Conservation (phyloP, 2,329 filamentous ascomycete genomes). For the Penicillium corylophilum region DNA sequence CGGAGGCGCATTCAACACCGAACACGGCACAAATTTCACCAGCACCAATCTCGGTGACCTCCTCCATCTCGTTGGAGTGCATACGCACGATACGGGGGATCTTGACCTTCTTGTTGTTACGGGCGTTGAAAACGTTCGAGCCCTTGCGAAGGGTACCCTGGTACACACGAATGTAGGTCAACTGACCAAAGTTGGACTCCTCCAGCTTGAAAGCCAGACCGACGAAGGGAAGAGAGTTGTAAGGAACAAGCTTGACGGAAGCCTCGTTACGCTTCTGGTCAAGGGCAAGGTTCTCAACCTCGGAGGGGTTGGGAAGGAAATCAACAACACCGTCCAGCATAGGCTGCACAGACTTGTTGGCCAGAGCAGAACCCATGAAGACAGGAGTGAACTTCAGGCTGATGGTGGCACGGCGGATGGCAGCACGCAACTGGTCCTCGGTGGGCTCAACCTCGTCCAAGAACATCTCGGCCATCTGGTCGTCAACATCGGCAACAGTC, state of each 20-base stretch:
- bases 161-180: constrained; percentile 98
- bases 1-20: constrained; percentile 94
- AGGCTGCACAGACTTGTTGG: constrained; percentile 91
- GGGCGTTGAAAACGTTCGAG: constrained; percentile 86
- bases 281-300: constrained; percentile 85
- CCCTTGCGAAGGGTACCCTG: constrained; percentile 89
- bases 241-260: constrained; percentile 82
- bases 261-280: constrained; percentile 78
- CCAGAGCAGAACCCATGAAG: constrained; percentile 92
- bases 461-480: constrained; percentile 95
- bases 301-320: constrained; percentile 86
- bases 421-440: constrained; percentile 80
- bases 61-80: constrained; percentile 99
- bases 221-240: constrained; percentile 90
- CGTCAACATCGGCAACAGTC: constrained; percentile 93
- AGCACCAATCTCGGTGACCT: constrained; percentile 85
- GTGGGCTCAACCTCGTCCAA: constrained; percentile 82
- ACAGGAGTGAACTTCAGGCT: constrained; percentile 87
- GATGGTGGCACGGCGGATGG: constrained; percentile 89
- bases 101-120: constrained; percentile 93
- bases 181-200: constrained; percentile 96
- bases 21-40: constrained; percentile 99
- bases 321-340: constrained; percentile 97
- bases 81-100: constrained; percentile 97
- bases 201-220: constrained; percentile 98